These are phyloP conservation scores for Cryptococcus sp. DNA, from an alignment of 1,284 basidiomycete species.

Conservation along the genomic window DNA sequence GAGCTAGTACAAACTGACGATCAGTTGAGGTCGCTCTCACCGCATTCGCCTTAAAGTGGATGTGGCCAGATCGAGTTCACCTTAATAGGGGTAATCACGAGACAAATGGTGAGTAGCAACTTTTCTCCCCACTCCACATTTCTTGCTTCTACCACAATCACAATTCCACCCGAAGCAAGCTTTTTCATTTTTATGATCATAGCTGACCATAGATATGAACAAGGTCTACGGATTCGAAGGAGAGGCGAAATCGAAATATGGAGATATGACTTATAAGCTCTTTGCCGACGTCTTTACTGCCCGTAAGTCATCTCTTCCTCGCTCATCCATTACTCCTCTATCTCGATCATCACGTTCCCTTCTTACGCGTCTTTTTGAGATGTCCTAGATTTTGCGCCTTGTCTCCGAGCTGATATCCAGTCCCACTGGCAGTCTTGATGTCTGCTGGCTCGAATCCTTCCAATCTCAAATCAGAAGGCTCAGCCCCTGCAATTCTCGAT, in stretches of 20 bases:
- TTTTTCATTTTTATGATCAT: neutral
- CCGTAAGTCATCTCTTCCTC: slow-evolving; percentile 60
- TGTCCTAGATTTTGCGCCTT: too few relatives aligned
- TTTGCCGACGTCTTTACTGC: slow-evolving; percentile 89
- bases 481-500: slow-evolving; percentile 63
- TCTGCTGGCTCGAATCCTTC: slow-evolving; percentile 63
- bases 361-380: neutral
- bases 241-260: slow-evolving; percentile 92
- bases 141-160: too few relatives aligned
- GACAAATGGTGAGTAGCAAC: slow-evolving; percentile 59
- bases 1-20: slow-evolving; percentile 5
- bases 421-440: slow-evolving; percentile 85
- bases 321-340: too few relatives aligned
- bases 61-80: slow-evolving; percentile 80
- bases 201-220: slow-evolving; percentile 60
- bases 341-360: neutral
- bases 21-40: slow-evolving; percentile 86
- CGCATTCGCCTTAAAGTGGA: slow-evolving; percentile 95
- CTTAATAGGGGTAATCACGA: slow-evolving; percentile 97
- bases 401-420: slow-evolving; percentile 51
- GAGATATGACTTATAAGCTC: slow-evolving; percentile 81
- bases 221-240: slow-evolving; percentile 90
- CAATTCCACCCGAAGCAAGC: too few relatives aligned
- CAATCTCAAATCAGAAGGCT: slow-evolving; percentile 44
- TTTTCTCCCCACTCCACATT: too few relatives aligned